phyloP scores from a whole-genome alignment of 2,329 filamentous ascomycete species.

The Aureobasidium lini region DNA sequence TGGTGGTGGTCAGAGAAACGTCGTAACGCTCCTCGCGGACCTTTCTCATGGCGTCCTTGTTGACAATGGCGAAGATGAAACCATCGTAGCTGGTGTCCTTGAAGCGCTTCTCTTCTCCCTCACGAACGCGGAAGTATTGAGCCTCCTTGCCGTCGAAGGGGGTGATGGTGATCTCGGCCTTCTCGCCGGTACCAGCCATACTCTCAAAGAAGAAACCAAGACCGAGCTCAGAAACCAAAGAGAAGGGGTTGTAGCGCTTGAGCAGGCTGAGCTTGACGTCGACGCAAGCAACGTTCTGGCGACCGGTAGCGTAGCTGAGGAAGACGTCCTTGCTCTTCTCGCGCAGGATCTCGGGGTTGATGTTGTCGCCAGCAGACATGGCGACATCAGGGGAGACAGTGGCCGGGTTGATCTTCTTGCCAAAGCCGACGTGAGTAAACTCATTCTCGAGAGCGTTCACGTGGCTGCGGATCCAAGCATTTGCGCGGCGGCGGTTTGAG shows the following conservation, averaged over 20 bases:
- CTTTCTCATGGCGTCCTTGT: constrained; percentile 88
- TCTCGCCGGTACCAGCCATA: constrained; percentile 61
- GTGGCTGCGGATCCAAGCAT: constrained; percentile 71
- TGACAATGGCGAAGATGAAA: constrained; percentile 91
- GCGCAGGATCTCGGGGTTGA: constrained; percentile 58
- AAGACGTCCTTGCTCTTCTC: constrained; percentile 87
- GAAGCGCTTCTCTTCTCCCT: constrained; percentile 54
- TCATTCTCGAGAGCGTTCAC: constrained; percentile 65
- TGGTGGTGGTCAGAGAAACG: constrained; percentile 83
- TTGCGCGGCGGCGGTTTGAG: constrained; percentile 72
- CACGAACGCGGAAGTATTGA: constrained; percentile 55
- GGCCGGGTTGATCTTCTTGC: constrained; percentile 40
- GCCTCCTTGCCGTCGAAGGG: constrained; percentile 89
- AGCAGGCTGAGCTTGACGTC: constrained; percentile 75
- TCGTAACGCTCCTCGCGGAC: constrained; percentile 92
- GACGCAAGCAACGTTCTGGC: constrained; percentile 86
- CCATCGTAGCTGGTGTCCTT: constrained; percentile 64
- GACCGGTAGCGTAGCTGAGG: constrained; percentile 78
- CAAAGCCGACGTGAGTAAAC: constrained; percentile 82
- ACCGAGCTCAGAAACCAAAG: constrained; percentile 57
- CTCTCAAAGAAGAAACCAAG: constrained; percentile 75
- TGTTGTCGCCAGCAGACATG: constrained; percentile 28
- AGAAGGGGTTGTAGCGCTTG: constrained; percentile 79
- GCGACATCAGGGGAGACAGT: constrained; percentile 30
- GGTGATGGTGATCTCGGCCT: constrained; percentile 69